phyloP scores from a whole-genome alignment of 768 basidiomycete species.

The Psilocybe tampanensis region DNA sequence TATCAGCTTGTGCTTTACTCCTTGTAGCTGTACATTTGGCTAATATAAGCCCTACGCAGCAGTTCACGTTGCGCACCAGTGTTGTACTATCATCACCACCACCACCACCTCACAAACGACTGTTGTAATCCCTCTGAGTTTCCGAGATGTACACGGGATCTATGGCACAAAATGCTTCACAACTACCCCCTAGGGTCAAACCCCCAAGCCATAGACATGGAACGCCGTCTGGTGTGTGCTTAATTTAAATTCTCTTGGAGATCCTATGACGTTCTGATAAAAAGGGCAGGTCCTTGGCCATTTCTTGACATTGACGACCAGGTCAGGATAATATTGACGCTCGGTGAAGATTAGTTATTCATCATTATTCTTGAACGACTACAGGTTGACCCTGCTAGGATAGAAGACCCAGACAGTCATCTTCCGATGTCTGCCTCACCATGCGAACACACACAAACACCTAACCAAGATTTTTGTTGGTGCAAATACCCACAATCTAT shows the following conservation, averaged over 20 bases:
- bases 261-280: neutral
- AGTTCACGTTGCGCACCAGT: too few species aligned
- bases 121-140: neutral
- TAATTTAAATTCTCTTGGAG: conserved; percentile 8
- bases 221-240: conserved; percentile 38
- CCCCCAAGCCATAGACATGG: conserved; percentile 40
- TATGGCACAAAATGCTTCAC: neutral
- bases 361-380: too few species aligned
- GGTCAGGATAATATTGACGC: conserved; percentile 12
- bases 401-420: conserved; percentile 24
- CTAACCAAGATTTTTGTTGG: conserved; percentile 30
- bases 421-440: conserved; percentile 17
- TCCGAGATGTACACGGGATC: neutral
- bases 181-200: conserved; percentile 28
- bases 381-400: conserved; percentile 30
- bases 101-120: neutral
- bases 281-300: conserved; percentile 35
- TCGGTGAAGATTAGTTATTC: too few species aligned
- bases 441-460: conserved; percentile 25
- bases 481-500: conserved; percentile 50
- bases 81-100: neutral
- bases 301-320: conserved; percentile 36
- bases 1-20: too few species aligned
- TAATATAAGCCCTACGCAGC: too few species aligned
- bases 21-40: too few species aligned